phyloP scores from a whole-genome alignment of 306 rosid species.

The Dryas octopetala region DNA sequence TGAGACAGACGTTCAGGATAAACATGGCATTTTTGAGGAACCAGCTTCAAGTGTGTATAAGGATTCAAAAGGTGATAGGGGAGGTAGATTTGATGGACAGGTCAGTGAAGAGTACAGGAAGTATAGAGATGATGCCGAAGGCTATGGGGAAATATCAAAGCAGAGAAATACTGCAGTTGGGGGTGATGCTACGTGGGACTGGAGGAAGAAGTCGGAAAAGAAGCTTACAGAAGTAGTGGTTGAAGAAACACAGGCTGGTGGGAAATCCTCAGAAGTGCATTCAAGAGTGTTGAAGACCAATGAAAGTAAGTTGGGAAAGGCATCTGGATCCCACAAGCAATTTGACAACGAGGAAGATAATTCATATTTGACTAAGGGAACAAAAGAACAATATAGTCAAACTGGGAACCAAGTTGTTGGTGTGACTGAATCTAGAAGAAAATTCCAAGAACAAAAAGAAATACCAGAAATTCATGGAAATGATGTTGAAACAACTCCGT shows the following conservation, averaged over 20 bases:
- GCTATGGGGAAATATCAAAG: constrained; percentile 24
- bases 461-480: constrained; percentile 27
- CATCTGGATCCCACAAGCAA: constrained; percentile 50
- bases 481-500: constrained; percentile 35
- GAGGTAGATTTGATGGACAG: constrained; percentile 34
- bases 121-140: constrained; percentile 28
- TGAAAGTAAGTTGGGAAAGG: constrained; percentile 38
- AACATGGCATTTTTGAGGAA: constrained; percentile 41
- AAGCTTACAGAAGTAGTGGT: constrained; percentile 38
- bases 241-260: constrained; percentile 41
- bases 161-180: constrained; percentile 35
- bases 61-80: constrained; percentile 31
- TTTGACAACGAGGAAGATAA: constrained; percentile 39
- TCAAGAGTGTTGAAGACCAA: constrained; percentile 31
- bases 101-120: constrained; percentile 39
- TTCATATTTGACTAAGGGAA: constrained; percentile 40
- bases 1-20: constrained; percentile 61
- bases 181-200: constrained; percentile 47
- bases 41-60: constrained; percentile 45
- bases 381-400: constrained; percentile 41
- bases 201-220: constrained; percentile 72
- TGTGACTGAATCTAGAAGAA: constrained; percentile 38
- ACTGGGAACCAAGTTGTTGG: constrained; percentile 35
- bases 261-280: constrained; percentile 42
- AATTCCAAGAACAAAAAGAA: constrained; percentile 36